These are phyloP conservation scores for Senna tora DNA, from an alignment of 306 rosid genomes.

Conservation along the genomic window DNA sequence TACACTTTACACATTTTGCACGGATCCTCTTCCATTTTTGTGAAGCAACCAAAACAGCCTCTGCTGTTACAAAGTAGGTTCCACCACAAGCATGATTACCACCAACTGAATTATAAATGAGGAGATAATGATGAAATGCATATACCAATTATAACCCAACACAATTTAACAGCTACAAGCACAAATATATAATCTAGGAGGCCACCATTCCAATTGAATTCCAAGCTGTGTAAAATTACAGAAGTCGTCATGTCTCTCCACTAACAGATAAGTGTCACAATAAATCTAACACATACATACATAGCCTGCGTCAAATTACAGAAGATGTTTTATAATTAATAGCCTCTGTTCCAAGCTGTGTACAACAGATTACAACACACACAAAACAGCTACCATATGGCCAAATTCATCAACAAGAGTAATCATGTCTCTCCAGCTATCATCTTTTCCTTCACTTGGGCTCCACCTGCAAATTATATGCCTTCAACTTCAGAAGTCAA, in stretches of 20 bases:
- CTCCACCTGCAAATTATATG: constrained; percentile 56
- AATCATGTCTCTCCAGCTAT: constrained; percentile 34
- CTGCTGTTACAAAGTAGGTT: constrained; percentile 85
- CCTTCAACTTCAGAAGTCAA: neutral
- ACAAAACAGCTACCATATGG: constrained; percentile 36
- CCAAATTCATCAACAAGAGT: constrained; percentile 26
- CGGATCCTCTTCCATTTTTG: constrained; percentile 53
- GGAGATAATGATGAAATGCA: constrained; percentile 17
- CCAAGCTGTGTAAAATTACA: too few relatives aligned
- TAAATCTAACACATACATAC: constrained; percentile 45
- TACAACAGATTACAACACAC: constrained; percentile 42
- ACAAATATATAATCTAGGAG: too few relatives aligned
- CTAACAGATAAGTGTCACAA: constrained; percentile 35
- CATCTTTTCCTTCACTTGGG: constrained; percentile 76
- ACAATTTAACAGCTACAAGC: neutral
- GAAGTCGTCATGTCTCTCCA: too few relatives aligned
- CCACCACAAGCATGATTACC: constrained; percentile 58
- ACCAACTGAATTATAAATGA: constrained; percentile 33
- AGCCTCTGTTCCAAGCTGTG: constrained; percentile 49
- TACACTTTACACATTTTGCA: too few relatives aligned
- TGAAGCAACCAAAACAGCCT: constrained; percentile 79
- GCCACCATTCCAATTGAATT: too few relatives aligned
- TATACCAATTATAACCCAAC: neutral
- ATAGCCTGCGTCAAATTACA: constrained; percentile 50
- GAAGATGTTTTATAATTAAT: constrained; percentile 28